Evolutionary conservation across 2,329 filamentous ascomycete species (phyloP), one percentile per base, ranked within the genome.

Genomic region (Pseudogymnoascus sp.): DNA sequence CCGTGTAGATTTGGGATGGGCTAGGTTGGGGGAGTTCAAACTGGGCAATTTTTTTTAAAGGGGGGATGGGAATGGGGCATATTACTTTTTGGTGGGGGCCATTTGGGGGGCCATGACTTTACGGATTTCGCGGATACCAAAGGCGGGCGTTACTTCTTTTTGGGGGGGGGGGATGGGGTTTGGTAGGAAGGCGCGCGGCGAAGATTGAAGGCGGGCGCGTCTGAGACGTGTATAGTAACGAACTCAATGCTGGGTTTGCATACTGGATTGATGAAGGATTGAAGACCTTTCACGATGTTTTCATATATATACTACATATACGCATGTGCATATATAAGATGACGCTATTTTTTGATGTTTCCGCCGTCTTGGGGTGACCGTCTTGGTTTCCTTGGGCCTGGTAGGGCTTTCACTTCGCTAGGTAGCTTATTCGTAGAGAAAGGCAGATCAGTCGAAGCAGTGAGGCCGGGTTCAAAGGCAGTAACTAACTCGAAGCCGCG

Each of bases 51-150:
- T 54, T 29, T 29, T 54, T 29, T 21, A 14, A 21, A 4, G 4
- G 23, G 23, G 23, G 14, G 3, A 31, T 26, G 23, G 14, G 14
- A 29, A 11, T 31, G 26, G 47, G 7, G 23, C 47, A 54, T 54
- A 54, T 31, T 54, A 54, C 14, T 54, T 54, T 47, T 47, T 47
- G 42, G 42, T 5, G 45, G 23, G 23, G 47, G 14, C 14, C 10
- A 54, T 54, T 31, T 10, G 10, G 23, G 14, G 23, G 47, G 23
- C 26, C n/a, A 54, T 54, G 47, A 54, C 23, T 54, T 54, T 54
- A 54, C 29, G 47, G 45, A 54, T 54, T 54, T 11, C 14, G 47
- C 47, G 47, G 47, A 54, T 54, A 54, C 47, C 47, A 54, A 54
- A 31, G 23, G 47, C 47, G 47, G 47, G 47, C 47, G 47, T 54